These are phyloP conservation scores for Pythium graminicola DNA, from an alignment of 352 stramenopile species.

Conservation along the genomic window DNA sequence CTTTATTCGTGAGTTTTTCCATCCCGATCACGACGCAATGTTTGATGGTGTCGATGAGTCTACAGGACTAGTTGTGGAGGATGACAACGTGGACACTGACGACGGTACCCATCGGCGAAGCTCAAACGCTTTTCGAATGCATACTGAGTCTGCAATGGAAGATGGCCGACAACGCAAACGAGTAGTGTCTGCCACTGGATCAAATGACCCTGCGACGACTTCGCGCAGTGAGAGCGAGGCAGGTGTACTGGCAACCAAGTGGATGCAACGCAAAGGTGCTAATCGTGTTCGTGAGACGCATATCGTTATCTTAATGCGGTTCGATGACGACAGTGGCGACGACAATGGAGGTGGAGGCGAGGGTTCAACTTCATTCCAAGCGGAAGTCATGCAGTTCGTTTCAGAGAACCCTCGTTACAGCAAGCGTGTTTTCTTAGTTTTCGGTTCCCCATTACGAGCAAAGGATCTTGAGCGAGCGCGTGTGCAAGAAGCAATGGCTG, in stretches of 20 bases:
- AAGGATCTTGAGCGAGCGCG: conserved; percentile 54
- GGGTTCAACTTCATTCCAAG: conserved; percentile 37
- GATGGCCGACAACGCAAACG: not conserved
- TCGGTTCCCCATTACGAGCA: conserved; percentile 53
- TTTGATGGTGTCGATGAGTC: conserved; percentile 17
- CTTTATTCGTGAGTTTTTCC: conserved; percentile 87
- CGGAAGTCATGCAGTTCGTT: conserved; percentile 63
- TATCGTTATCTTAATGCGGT: conserved; percentile 75
- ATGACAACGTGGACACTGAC: conserved; percentile 14
- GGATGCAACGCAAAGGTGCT: conserved; percentile 40
- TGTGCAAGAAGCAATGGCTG: conserved; percentile 56
- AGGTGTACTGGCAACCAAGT: conserved; percentile 26
- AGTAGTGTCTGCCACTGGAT: not conserved
- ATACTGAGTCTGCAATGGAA: not conserved
- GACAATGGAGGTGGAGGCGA: conserved; percentile 1
- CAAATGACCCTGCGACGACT: conserved; percentile 1
- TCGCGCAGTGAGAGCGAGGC: conserved; percentile 9
- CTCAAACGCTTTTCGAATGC: not conserved
- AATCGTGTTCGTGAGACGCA: conserved; percentile 66
- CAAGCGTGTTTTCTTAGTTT: conserved; percentile 77
- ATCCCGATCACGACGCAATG: conserved; percentile 64
- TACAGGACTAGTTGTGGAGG: not conserved
- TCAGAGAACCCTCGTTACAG: conserved; percentile 58
- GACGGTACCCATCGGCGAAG: not conserved
- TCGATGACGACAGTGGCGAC: conserved; percentile 36